These are phyloP conservation scores for Candida ficus DNA, from an alignment of 805 yeast species.

Conservation along the genomic window DNA sequence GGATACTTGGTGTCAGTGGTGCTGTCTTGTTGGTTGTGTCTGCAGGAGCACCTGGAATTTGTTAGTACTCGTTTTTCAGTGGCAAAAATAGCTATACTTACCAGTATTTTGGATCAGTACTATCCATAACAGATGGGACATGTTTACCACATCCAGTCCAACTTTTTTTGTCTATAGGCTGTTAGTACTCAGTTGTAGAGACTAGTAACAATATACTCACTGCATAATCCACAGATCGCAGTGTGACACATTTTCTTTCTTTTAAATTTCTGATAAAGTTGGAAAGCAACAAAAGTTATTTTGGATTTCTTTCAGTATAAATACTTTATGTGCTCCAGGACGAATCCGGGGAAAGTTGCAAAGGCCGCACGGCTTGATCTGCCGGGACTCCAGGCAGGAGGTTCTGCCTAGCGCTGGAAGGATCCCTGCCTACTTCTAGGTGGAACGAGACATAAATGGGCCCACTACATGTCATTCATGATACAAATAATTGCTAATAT, in stretches of 20 bases:
- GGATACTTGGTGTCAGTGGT: constrained; percentile 41
- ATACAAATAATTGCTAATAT: no score
- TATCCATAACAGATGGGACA: constrained; percentile 47
- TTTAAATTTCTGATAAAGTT: not conserved
- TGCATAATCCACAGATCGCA: constrained; percentile 24
- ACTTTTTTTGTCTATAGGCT: constrained; percentile 37
- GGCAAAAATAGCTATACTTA: constrained; percentile 8
- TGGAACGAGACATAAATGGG: no score
- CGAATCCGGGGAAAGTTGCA: not conserved
- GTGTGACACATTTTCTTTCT: constrained; percentile 19
- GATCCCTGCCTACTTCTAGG: no score
- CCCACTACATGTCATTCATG: no score
- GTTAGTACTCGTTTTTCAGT: constrained; percentile 12
- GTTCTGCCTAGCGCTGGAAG: no score
- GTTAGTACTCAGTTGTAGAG: no score
- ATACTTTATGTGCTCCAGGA: no score
- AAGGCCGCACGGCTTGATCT: not conserved
- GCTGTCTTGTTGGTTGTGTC: constrained; percentile 29
- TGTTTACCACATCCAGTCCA: constrained; percentile 68
- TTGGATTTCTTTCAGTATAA: no score
- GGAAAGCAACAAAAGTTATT: not conserved
- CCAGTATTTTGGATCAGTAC: constrained; percentile 37
- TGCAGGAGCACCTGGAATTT: constrained; percentile 45
- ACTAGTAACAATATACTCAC: constrained; percentile 16
- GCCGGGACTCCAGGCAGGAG: not conserved